Base-by-base conservation (phyloP, 495 filamentous ascomycete genomes). In the Elasticomyces elasticus region DNA sequence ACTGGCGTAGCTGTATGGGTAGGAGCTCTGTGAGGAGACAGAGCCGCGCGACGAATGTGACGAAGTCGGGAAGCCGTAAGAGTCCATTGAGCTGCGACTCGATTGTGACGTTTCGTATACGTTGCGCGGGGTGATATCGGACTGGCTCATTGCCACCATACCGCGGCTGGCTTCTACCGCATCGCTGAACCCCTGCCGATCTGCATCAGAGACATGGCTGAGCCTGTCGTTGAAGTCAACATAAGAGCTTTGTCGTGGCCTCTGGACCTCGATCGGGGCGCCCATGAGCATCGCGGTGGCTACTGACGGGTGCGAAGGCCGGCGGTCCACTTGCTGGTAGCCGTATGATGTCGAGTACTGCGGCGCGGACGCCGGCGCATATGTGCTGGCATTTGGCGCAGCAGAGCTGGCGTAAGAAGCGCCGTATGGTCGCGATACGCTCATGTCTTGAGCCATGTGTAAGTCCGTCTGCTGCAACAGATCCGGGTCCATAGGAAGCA, bases 131-230 rank as follows among this genome's bases (percentile, higher is more conserved):
- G 90, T 86, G n/a, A 75, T 84, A 66, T 62, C 86, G 72, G 60
- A 55, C 68, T 97, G 91, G 75, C 89, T 94, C 78, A 96, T 86
- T 9, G 89, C 87, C 22, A 96, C 78, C 87, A 98, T 95, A 55
- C 89, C 89, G 40, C 86, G 80, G 62, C 83, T 82, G 17, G 89
- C 89, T 63, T 94, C 89, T 43, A 95, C 80, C n/a, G 87, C 86
- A 64, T 94, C 88, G 52, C 78, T 79, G 62, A 83, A 86, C 65
- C 76, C 77, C 60, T 81, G 77, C 40, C 83, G 77, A 35, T 71
- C 68, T 74, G 77, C 65, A 84, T 84, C 72, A 75, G 63, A 49
- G 69, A 62, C 51, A 48, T 73, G 55, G 78, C 67, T 63, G 71
- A 67, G 68, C 74, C 82, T 83, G 73, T 68, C 64, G 68, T 68